These are phyloP conservation scores for Fusarium sp. DNA, from an alignment of 2,329 filamentous ascomycete genomes.

Conservation along the genomic window DNA sequence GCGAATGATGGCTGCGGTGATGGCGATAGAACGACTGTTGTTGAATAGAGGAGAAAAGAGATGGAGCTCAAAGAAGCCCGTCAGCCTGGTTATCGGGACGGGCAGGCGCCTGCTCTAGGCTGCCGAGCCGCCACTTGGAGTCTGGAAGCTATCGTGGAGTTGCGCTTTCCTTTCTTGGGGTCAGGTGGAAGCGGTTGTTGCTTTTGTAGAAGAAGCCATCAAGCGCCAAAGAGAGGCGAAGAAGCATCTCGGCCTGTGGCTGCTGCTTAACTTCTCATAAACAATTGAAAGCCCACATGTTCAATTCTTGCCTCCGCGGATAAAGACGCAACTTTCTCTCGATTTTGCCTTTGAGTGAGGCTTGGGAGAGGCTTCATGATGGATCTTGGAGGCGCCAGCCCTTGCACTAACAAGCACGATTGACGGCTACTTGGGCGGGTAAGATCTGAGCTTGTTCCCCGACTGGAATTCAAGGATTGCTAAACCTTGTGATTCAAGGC, in stretches of 20 bases:
- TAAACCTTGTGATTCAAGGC: neutral
- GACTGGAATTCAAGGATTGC: neutral
- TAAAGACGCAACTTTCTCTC: neutral
- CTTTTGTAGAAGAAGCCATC: neutral
- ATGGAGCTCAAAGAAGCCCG: neutral
- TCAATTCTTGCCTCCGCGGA: neutral
- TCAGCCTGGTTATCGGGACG: conserved; percentile 21
- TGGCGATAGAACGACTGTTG: neutral
- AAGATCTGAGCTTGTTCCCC: conserved; percentile 1
- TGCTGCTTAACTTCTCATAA: neutral
- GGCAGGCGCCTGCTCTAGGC: neutral
- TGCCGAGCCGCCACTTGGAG: conserved; percentile 18
- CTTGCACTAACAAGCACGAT: neutral
- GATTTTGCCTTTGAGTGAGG: neutral
- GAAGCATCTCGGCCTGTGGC: neutral
- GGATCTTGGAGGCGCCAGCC: neutral
- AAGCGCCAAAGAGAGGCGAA: neutral
- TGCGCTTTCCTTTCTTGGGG: neutral
- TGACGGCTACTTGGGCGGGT: neutral
- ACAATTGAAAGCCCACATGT: neutral
- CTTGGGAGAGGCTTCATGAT: neutral
- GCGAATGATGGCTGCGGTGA: neutral
- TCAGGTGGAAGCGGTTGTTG: neutral
- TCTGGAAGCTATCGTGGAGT: conserved; percentile 14
- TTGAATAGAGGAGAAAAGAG: neutral